Evolutionary conservation across 345 rosid species (phyloP).

Genomic region (Rhodomyrtus tomentosa): DNA sequence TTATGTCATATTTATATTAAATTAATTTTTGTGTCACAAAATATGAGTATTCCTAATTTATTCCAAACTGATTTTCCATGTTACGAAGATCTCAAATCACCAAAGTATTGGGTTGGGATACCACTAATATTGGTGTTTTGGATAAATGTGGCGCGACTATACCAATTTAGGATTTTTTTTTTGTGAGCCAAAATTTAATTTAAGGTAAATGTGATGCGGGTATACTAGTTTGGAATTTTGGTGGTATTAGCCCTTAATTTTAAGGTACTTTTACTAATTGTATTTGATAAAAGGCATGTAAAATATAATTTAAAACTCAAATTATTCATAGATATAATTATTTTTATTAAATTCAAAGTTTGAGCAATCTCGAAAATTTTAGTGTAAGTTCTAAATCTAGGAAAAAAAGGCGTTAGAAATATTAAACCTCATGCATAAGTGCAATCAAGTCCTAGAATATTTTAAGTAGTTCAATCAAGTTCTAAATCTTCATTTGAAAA

Average conservation of each 20-base stretch:
- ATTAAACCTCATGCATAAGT: neutral
- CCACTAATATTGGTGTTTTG: neutral
- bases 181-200: neutral
- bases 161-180: neutral
- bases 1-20: accelerated
- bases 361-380: neutral
- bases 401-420: neutral
- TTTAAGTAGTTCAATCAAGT: neutral
- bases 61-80: neutral
- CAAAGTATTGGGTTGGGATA: neutral
- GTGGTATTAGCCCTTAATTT: neutral
- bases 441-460: neutral
- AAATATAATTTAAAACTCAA: neutral
- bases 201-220: neutral
- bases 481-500: neutral
- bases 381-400: neutral
- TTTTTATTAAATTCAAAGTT: neutral
- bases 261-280: neutral
- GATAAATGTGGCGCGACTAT: neutral
- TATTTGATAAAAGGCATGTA: neutral
- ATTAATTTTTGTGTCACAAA: neutral
- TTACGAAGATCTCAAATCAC: neutral
- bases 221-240: neutral
- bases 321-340: neutral
- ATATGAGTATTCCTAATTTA: neutral